These are phyloP conservation scores for Alternaria sp. DNA, from an alignment of 2,329 filamentous ascomycete species.

Conservation along the genomic window DNA sequence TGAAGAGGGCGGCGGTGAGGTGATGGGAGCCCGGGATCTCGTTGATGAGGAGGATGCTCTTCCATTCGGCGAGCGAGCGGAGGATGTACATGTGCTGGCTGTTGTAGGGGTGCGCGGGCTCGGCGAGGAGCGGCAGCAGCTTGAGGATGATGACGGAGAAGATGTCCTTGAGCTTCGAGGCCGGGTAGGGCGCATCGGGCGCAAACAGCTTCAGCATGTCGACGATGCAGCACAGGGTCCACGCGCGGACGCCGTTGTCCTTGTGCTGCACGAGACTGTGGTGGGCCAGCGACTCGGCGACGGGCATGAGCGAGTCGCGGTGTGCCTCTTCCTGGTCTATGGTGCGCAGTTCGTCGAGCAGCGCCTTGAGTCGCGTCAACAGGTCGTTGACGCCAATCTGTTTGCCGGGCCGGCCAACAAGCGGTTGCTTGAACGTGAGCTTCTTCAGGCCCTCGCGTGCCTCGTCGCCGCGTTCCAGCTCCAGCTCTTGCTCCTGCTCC, in stretches of 20 bases:
- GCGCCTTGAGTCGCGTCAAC: constrained; percentile 76
- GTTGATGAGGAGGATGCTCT: constrained; percentile 90
- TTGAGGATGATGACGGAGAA: constrained; percentile 87
- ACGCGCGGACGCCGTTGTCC: constrained; percentile 91
- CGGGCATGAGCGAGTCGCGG: constrained; percentile 79
- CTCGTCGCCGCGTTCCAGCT: constrained; percentile 26
- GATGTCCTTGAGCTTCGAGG: constrained; percentile 92
- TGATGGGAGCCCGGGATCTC: constrained; percentile 84
- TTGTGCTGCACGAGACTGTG: constrained; percentile 87
- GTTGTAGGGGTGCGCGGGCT: constrained; percentile 89
- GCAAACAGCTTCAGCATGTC: constrained; percentile 93
- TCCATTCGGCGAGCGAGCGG: constrained; percentile 86
- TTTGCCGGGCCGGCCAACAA: constrained; percentile 92
- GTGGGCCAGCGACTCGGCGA: constrained; percentile 83
- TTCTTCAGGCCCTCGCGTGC: constrained; percentile 57
- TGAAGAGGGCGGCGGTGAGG: constrained; percentile 77
- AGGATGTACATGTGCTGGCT: constrained; percentile 92
- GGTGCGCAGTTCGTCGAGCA: constrained; percentile 81
- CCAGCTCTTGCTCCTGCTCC: constrained; percentile 34
- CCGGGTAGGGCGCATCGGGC: constrained; percentile 92
- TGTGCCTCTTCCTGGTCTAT: constrained; percentile 88
- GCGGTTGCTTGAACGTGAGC: constrained; percentile 81
- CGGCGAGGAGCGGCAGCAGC: constrained; percentile 82
- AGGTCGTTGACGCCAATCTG: constrained; percentile 85
- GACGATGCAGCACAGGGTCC: constrained; percentile 85